Conservation (phyloP, 129 eudicot species). For the Flaveria ramosissima region DNA sequence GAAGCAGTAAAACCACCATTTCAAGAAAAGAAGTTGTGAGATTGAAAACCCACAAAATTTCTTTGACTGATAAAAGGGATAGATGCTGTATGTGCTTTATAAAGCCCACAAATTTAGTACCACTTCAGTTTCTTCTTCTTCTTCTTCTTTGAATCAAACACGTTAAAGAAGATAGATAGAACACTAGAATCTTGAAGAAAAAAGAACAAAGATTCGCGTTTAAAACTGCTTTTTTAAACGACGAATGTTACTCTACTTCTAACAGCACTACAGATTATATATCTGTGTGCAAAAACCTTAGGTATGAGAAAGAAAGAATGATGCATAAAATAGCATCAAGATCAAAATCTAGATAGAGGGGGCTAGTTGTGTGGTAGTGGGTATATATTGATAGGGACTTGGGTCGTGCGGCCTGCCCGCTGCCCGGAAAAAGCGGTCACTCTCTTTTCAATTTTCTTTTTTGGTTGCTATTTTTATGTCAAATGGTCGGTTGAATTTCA, state of each 20-base stretch:
- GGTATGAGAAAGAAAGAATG: conserved; percentile 38
- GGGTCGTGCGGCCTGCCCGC: conserved; percentile 49
- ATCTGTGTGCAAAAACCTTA: conserved; percentile 11
- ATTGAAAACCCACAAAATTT: conserved; percentile 24
- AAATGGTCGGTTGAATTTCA: conserved; percentile 15
- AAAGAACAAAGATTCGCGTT: conserved; percentile 27
- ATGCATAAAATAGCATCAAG: conserved; percentile 21
- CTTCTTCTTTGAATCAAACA: conserved; percentile 12
- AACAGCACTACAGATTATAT: no score
- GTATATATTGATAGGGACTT: conserved; percentile 31
- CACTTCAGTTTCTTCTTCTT: not conserved
- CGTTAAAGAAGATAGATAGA: not conserved
- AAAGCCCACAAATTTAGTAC: conserved; percentile 32
- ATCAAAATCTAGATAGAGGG: conserved; percentile 30
- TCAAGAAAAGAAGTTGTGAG: conserved; percentile 19
- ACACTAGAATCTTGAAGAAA: no score
- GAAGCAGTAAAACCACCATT: conserved; percentile 22
- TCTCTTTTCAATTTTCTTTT: not conserved
- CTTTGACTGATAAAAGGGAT: conserved; percentile 36
- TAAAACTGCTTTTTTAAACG: conserved; percentile 13
- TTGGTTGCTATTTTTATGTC: conserved; percentile 8
- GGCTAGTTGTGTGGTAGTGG: conserved; percentile 18
- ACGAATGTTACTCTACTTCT: not conserved
- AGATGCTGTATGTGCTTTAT: conserved; percentile 26
- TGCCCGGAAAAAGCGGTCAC: conserved; percentile 32